phyloP scores from a whole-genome alignment of 2,329 filamentous ascomycete species.

The Epichloe gansuensis region DNA sequence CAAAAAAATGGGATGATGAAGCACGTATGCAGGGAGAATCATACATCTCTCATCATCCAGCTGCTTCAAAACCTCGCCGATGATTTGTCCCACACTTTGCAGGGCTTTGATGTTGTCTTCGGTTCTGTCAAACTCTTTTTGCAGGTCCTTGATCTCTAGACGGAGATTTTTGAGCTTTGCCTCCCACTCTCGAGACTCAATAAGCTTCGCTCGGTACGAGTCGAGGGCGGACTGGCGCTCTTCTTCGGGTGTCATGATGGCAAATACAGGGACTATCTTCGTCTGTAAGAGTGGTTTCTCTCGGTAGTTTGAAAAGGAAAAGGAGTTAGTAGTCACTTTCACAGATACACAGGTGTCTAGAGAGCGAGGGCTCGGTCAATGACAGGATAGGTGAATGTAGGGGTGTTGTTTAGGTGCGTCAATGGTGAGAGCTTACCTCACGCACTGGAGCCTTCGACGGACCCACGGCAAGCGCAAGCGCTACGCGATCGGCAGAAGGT shows the following conservation, averaged over 20 bases:
- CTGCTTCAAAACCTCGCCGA: constrained; percentile 97
- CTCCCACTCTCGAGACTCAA: constrained; percentile 98
- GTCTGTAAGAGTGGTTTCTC: constrained; percentile 2
- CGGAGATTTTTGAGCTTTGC: constrained; percentile 90
- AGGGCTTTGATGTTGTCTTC: constrained; percentile 99
- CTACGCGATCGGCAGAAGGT: constrained; percentile 19
- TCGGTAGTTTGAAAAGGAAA: background rate
- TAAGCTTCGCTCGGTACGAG: constrained; percentile 67
- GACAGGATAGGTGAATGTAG: background rate
- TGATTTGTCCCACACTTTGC: constrained; percentile 98
- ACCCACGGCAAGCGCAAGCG: constrained; percentile 1
- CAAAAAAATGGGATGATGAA: background rate
- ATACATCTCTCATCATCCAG: constrained; percentile 96
- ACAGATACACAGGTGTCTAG: background rate
- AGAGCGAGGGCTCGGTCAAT: background rate
- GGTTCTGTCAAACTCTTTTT: constrained; percentile 90
- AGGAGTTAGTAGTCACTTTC: background rate
- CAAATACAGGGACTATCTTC: background rate
- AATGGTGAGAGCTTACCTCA: constrained; percentile 27
- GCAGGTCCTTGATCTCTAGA: constrained; percentile 88
- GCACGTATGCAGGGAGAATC: constrained; percentile 18
- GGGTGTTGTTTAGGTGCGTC: constrained; percentile 4
- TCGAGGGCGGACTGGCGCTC: constrained; percentile 59
- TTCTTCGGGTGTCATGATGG: constrained; percentile 40
- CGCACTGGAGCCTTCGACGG: constrained; percentile 24